Evolutionary conservation across 148 eudicot genomes (phyloP).

Genomic region (Fagopyrum homotropicum): DNA sequence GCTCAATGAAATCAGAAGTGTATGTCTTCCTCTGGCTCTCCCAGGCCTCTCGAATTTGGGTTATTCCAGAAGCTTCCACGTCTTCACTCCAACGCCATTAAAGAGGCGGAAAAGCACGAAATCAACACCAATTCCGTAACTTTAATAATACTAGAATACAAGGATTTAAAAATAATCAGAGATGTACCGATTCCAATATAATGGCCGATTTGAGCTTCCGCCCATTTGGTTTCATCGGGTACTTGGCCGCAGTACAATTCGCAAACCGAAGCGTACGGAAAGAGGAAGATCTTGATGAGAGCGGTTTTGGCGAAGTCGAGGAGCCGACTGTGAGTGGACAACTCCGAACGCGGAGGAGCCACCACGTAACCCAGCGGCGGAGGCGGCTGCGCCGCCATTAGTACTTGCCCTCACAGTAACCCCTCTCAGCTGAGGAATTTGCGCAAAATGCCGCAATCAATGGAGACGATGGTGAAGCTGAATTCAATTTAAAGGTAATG

Average conservation of each 20-base stretch:
- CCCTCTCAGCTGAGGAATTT: not conserved
- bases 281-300: constrained; percentile 72
- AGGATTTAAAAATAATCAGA: not conserved
- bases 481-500: not conserved
- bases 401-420: not conserved
- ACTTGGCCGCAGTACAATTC: constrained; percentile 78
- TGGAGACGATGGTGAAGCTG: not conserved
- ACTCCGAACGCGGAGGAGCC: constrained; percentile 17
- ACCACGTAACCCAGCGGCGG: not conserved
- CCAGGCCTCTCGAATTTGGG: constrained; percentile 72
- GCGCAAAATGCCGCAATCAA: not conserved
- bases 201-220: constrained; percentile 75
- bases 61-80: constrained; percentile 60
- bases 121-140: not conserved
- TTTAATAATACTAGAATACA: not conserved
- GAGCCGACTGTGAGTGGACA: constrained; percentile 51
- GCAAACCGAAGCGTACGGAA: constrained; percentile 82
- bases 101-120: not conserved
- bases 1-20: constrained; percentile 64
- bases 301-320: constrained; percentile 76
- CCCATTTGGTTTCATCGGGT: constrained; percentile 68
- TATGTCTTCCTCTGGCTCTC: constrained; percentile 75
- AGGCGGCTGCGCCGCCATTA: constrained; percentile 6
- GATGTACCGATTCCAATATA: constrained; percentile 77
- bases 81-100: constrained; percentile 37